Evolutionary conservation across 2,329 filamentous ascomycete species (phyloP).

Genomic region (Ophioceras dolichostomum): DNA sequence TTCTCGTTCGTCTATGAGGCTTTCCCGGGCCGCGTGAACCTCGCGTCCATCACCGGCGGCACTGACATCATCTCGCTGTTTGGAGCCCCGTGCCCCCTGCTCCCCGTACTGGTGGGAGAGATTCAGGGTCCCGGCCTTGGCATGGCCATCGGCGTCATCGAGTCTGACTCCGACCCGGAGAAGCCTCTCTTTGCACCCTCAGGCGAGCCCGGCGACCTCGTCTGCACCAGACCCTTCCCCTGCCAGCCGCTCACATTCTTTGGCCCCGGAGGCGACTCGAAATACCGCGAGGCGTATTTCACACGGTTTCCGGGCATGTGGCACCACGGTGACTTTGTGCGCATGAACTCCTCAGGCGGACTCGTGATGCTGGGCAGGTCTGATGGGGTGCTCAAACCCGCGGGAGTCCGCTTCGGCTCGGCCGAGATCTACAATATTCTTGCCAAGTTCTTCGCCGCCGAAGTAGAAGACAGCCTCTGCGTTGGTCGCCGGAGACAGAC

Average conservation of each 20-base stretch:
- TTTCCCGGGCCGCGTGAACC: slow-evolving; percentile 69
- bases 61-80: slow-evolving; percentile 97
- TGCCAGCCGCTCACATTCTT: slow-evolving; percentile 89
- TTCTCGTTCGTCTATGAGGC: slow-evolving; percentile 81
- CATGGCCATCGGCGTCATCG: slow-evolving; percentile 59
- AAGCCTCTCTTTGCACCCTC: slow-evolving; percentile 33
- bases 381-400: slow-evolving; percentile 86
- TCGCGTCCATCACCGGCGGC: slow-evolving; percentile 88
- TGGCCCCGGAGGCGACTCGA: slow-evolving; percentile 56
- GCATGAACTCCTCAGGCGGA: slow-evolving; percentile 55
- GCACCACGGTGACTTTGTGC: slow-evolving; percentile 92
- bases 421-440: slow-evolving; percentile 97
- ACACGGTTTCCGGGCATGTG: slow-evolving; percentile 68
- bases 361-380: slow-evolving; percentile 85
- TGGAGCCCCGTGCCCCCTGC: slow-evolving; percentile 66
- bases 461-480: slow-evolving; percentile 79
- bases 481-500: slow-evolving; percentile 61
- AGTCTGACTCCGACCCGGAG: slow-evolving; percentile 41
- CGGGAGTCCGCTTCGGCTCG: slow-evolving; percentile 81
- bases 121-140: slow-evolving; percentile 69
- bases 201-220: slow-evolving; percentile 71
- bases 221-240: slow-evolving; percentile 78
- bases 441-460: slow-evolving; percentile 63
- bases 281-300: slow-evolving; percentile 80
- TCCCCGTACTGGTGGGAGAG: slow-evolving; percentile 60